A percentile compares a stretch with the other conserved stretches of the same genome.
phyloP scores from a whole-genome alignment of 352 stramenopile species.

The Globisporangium alternatum region DNA sequence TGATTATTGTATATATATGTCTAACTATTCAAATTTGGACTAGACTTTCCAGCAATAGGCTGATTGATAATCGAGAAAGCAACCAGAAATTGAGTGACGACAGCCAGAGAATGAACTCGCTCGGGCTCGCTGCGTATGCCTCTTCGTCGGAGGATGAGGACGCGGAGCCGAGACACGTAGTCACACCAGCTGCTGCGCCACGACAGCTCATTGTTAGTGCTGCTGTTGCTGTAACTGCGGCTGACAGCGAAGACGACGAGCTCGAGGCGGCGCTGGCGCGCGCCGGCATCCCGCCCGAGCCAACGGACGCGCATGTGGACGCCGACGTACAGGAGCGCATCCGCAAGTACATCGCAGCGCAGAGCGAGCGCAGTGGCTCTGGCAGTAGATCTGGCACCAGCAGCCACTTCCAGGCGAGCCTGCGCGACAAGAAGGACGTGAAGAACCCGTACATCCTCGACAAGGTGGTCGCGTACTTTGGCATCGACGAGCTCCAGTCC shows the following conservation, averaged over 20 bases:
- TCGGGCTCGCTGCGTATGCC: constrained; percentile 31
- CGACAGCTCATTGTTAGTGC: not conserved
- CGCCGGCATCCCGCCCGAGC: constrained; percentile 43
- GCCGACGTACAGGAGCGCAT: constrained; percentile 60
- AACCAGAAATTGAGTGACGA: not conserved
- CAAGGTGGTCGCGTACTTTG: constrained; percentile 86
- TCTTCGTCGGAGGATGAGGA: constrained; percentile 39
- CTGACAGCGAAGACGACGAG: constrained; percentile 12
- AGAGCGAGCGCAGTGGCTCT: constrained; percentile 24
- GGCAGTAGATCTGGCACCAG: not conserved
- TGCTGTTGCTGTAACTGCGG: too few relatives aligned
- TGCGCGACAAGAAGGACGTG: constrained; percentile 83
- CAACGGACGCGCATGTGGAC: constrained; percentile 16
- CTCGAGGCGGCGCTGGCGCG: constrained; percentile 30
- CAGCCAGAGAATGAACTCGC: constrained; percentile 25
- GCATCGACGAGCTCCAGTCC: constrained; percentile 76
- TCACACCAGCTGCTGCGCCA: not conserved
- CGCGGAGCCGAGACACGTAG: not conserved
- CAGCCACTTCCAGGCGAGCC: constrained; percentile 56
- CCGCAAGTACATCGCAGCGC: constrained; percentile 48
- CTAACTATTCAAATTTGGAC: not conserved
- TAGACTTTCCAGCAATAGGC: not conserved
- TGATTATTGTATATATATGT: not conserved
- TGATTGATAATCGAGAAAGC: not conserved
- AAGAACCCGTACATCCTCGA: constrained; percentile 85